Percentiles rank a stretch among this genome's conserved stretches.
phyloP scores from a whole-genome alignment of 2,329 filamentous ascomycete species.

The Fulvia fulva region DNA sequence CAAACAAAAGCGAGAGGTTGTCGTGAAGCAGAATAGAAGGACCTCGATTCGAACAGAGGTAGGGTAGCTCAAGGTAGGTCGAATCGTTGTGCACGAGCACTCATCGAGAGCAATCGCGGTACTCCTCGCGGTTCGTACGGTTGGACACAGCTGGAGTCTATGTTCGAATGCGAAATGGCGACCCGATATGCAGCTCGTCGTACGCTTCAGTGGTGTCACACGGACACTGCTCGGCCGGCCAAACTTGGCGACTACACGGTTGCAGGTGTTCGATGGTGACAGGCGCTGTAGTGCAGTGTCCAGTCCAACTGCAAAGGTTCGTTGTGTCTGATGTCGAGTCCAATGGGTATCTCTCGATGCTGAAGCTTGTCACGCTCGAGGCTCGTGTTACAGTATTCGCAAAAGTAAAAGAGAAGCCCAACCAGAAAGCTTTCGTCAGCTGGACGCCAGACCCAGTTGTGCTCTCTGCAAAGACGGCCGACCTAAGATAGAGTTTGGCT shows the following conservation, averaged over 20 bases:
- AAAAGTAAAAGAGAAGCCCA: slow-evolving; percentile 3
- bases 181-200: not conserved
- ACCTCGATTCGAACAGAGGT: slow-evolving; percentile 2
- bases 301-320: not conserved
- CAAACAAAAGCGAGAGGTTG: not conserved
- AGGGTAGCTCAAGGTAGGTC: slow-evolving; percentile 4
- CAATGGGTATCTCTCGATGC: slow-evolving; percentile 1
- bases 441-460: slow-evolving; percentile 12
- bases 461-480: slow-evolving; percentile 3
- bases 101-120: slow-evolving; percentile 10
- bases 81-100: not conserved
- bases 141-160: not conserved
- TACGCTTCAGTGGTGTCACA: not conserved
- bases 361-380: not conserved
- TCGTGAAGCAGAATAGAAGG: not conserved
- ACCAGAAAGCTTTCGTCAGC: slow-evolving; percentile 21
- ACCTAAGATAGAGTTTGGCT: slow-evolving; percentile 22
- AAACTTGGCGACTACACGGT: slow-evolving; percentile 1
- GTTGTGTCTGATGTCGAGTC: not conserved
- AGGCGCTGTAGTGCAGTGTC: not conserved
- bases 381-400: not conserved
- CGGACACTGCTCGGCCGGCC: not conserved
- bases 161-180: not conserved
- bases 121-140: not conserved
- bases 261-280: slow-evolving; percentile 1